Evolutionary conservation across 768 basidiomycete species (phyloP).

Genomic region (Cyathus striatus): DNA sequence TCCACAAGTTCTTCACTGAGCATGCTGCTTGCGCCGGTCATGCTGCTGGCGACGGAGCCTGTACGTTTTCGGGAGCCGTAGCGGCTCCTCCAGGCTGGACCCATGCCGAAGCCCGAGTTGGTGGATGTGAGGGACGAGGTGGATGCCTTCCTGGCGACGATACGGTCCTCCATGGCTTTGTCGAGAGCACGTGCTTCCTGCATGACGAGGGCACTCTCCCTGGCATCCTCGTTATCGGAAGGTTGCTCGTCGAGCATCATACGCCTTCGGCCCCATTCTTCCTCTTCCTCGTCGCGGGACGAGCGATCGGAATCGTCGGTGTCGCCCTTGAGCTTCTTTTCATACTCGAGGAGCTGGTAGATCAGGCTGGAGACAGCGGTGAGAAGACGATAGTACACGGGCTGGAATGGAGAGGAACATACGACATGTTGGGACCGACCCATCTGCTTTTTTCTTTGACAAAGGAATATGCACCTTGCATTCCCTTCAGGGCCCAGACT

Average conservation of each 20-base stretch:
- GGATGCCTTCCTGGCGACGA: constrained; percentile 70
- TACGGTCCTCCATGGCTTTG: constrained; percentile 83
- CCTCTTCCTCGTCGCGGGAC: constrained; percentile 54
- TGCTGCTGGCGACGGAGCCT: constrained; percentile 69
- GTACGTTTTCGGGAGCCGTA: constrained; percentile 66
- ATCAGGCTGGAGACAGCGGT: constrained; percentile 70
- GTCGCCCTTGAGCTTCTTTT: constrained; percentile 60
- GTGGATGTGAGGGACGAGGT: constrained; percentile 55
- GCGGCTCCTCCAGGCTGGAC: constrained; percentile 57
- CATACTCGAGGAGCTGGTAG: constrained; percentile 91
- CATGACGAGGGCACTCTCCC: constrained; percentile 53
- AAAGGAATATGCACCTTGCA: constrained; percentile 87
- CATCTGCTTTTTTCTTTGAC: constrained; percentile 87
- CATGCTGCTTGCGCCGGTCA: constrained; percentile 65
- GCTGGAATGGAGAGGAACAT: constrained; percentile 31
- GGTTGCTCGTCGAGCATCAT: constrained; percentile 51
- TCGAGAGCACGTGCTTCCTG: constrained; percentile 81
- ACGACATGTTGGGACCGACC: constrained; percentile 95
- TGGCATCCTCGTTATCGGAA: constrained; percentile 46
- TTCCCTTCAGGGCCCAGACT: constrained; percentile 76
- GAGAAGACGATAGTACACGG: constrained; percentile 11
- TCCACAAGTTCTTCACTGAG: constrained; percentile 79
- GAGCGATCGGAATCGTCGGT: constrained; percentile 48
- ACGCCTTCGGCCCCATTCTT: constrained; percentile 76
- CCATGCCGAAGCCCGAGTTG: constrained; percentile 60